Conservation (phyloP, 768 basidiomycete species). For the Neoboletus magnificus region DNA sequence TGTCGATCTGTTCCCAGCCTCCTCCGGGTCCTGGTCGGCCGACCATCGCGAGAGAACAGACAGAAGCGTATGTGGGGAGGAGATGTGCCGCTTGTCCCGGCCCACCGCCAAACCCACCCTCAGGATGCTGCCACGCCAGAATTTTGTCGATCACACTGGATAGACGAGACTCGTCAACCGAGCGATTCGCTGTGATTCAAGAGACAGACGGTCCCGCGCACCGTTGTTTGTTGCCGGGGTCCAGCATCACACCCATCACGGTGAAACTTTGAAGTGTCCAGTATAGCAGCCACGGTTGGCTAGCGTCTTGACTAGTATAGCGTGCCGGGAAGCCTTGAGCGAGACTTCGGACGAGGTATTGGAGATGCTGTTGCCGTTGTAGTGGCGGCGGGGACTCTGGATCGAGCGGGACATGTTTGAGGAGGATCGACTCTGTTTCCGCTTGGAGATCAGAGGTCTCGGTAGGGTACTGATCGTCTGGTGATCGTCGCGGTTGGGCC, state of each 20-base stretch:
- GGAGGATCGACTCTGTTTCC: conserved; percentile 65
- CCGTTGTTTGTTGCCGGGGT: conserved; percentile 75
- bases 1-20: conserved; percentile 85
- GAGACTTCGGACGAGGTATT: conserved; percentile 70
- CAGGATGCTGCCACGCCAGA: conserved; percentile 75
- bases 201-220: conserved; percentile 24
- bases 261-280: conserved; percentile 90
- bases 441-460: conserved; percentile 59
- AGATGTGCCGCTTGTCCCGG: conserved; percentile 86
- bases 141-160: conserved; percentile 77
- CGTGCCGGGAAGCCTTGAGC: conserved; percentile 76
- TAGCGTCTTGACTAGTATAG: conserved; percentile 87
- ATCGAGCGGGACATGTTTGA: conserved; percentile 46
- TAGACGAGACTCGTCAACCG: background rate
- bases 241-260: conserved; percentile 70
- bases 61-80: conserved; percentile 84
- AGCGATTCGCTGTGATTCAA: background rate
- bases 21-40: conserved; percentile 69
- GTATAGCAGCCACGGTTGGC: conserved; percentile 92
- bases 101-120: conserved; percentile 91
- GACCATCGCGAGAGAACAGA: conserved; percentile 79
- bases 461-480: conserved; percentile 61
- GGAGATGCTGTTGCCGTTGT: conserved; percentile 64
- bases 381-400: conserved; percentile 37
- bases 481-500: conserved; percentile 31